Conservation (phyloP, 345 rosid genomes). For the Laguncularia racemosa region DNA sequence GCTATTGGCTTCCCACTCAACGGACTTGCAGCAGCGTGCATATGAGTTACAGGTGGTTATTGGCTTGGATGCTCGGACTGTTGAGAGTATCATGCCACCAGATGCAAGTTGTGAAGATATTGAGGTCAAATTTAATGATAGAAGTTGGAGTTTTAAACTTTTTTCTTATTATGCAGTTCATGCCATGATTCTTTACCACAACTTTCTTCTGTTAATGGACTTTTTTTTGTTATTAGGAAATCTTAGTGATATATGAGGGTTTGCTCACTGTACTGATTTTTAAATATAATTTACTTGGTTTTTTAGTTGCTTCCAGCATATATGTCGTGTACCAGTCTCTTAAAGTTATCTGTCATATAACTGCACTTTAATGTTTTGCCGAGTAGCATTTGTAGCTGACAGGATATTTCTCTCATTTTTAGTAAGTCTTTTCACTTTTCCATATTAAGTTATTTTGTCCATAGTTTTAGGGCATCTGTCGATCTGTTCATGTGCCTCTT, state of each 20-base stretch:
- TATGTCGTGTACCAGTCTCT: neutral
- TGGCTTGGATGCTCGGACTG: slow-evolving; percentile 58
- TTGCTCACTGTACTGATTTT: too few species aligned
- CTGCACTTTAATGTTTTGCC: too few species aligned
- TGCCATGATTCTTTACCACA: neutral
- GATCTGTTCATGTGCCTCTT: too few species aligned
- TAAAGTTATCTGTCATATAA: too few species aligned
- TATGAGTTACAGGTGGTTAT: slow-evolving; percentile 84
- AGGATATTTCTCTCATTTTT: too few species aligned
- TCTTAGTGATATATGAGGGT: too few species aligned
- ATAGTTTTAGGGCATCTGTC: too few species aligned
- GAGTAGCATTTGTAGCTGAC: too few species aligned
- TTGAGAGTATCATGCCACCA: slow-evolving; percentile 60
- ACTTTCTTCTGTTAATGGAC: neutral
- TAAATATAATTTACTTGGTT: too few species aligned
- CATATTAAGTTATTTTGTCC: too few species aligned
- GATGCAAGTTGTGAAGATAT: slow-evolving; percentile 97
- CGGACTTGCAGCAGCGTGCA: slow-evolving; percentile 98
- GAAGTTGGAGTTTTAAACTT: neutral
- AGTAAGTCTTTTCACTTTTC: too few species aligned
- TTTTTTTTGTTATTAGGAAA: neutral
- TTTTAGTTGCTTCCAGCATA: neutral
- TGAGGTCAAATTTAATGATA: slow-evolving; percentile 39
- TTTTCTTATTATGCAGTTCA: neutral
- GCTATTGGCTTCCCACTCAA: slow-evolving; percentile 84